These are phyloP conservation scores for Bacidia gigantensis DNA, from an alignment of 495 filamentous ascomycete species.

Conservation along the genomic window DNA sequence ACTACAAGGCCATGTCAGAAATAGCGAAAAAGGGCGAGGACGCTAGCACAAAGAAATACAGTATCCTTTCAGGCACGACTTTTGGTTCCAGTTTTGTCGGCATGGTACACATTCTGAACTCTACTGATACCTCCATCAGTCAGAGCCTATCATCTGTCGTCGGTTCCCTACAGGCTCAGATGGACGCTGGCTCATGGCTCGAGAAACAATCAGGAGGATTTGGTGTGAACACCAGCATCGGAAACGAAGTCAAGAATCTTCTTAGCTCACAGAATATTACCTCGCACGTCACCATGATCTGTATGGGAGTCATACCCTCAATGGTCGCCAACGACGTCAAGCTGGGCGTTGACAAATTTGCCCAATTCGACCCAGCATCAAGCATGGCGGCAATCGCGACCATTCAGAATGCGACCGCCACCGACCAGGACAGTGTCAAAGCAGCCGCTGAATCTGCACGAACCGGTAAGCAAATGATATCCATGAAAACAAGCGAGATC, in stretches of 20 bases:
- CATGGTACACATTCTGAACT: not conserved
- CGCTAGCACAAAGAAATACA: not conserved
- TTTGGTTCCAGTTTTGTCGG: not conserved
- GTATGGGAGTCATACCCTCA: not conserved
- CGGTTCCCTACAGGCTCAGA: not conserved
- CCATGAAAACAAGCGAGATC: not conserved
- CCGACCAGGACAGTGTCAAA: not conserved
- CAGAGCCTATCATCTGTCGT: not conserved
- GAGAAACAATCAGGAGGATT: not conserved
- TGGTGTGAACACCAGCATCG: not conserved
- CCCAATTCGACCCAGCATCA: not conserved
- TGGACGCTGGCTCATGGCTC: not conserved
- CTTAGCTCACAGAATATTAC: not conserved
- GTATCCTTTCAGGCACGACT: not conserved
- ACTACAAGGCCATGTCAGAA: not conserved
- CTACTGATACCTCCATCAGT: not conserved
- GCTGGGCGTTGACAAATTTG: not conserved
- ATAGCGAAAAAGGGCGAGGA: not conserved
- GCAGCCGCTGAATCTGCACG: not conserved
- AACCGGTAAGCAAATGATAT: not conserved
- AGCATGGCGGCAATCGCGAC: not conserved
- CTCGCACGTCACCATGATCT: not conserved
- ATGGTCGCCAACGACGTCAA: not conserved
- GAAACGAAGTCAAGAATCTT: constrained; percentile 1
- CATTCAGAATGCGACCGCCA: not conserved